Evolutionary conservation across 352 stramenopile species (phyloP).

Genomic region (Globisporangium ultimum): DNA sequence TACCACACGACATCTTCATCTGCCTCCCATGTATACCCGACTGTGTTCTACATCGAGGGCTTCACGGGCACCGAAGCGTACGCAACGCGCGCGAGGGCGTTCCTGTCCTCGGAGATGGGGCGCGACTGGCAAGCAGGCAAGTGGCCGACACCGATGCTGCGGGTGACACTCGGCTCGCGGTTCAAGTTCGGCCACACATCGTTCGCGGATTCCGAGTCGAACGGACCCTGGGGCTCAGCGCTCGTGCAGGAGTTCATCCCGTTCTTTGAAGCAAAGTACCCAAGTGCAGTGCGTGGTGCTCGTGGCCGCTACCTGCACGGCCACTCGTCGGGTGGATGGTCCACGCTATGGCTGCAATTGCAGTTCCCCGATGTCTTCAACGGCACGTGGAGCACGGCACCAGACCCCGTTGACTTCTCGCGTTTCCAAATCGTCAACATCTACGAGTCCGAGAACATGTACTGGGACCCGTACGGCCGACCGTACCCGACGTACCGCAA

Average conservation of each 20-base stretch:
- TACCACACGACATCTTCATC: slow-evolving; percentile 28
- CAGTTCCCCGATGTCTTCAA: slow-evolving; percentile 69
- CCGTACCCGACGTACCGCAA: slow-evolving; percentile 55
- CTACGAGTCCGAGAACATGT: slow-evolving; percentile 68
- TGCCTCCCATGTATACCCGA: slow-evolving; percentile 30
- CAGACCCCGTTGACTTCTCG: slow-evolving; percentile 69
- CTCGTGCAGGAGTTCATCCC: slow-evolving; percentile 72
- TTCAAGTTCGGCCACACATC: slow-evolving; percentile 79
- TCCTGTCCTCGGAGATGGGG: slow-evolving; percentile 65
- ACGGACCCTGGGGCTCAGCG: slow-evolving; percentile 65
- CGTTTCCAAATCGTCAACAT: slow-evolving; percentile 69
- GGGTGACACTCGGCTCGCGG: slow-evolving; percentile 69
- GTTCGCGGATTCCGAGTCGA: slow-evolving; percentile 61
- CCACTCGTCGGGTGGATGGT: slow-evolving; percentile 70
- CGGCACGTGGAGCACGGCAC: slow-evolving; percentile 71
- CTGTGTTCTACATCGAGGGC: slow-evolving; percentile 78
- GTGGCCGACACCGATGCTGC: slow-evolving; percentile 61
- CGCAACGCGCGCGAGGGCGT: slow-evolving; percentile 50
- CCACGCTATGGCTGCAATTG: slow-evolving; percentile 72
- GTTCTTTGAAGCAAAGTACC: slow-evolving; percentile 52
- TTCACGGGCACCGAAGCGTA: slow-evolving; percentile 70
- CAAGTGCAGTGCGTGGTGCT: slow-evolving; percentile 21
- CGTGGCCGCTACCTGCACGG: slow-evolving; percentile 59
- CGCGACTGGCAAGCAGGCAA: slow-evolving; percentile 47
- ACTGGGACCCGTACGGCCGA: slow-evolving; percentile 58